Evolutionary conservation across 345 rosid genomes (phyloP).

Genomic region (Salix brachista): DNA sequence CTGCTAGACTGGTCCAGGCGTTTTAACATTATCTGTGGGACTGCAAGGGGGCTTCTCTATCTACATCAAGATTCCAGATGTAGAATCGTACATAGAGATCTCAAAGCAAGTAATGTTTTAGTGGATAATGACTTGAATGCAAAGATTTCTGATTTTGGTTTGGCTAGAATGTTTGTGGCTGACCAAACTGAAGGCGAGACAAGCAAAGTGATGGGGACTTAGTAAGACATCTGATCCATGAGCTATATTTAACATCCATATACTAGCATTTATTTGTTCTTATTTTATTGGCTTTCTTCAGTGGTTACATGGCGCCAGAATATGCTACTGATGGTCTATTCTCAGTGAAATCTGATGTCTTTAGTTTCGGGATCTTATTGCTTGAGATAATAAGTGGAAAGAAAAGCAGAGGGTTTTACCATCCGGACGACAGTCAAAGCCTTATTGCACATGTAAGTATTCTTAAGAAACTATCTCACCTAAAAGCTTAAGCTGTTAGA

Average conservation of each 20-base stretch:
- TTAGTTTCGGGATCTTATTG: slow-evolving; percentile 5
- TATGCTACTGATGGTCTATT: slow-evolving; percentile 12
- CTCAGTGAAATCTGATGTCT: slow-evolving; percentile 17
- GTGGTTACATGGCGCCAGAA: slow-evolving; percentile 19
- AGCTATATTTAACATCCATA: too few species aligned
- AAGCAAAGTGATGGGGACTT: slow-evolving; percentile 15
- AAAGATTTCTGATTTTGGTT: slow-evolving; percentile 22
- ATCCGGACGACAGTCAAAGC: background rate
- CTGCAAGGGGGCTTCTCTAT: slow-evolving; percentile 20
- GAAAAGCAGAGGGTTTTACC: slow-evolving; percentile 5
- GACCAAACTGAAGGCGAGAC: slow-evolving; percentile 23
- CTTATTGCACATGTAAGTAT: slow-evolving; percentile 2
- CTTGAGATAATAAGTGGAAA: slow-evolving; percentile 9
- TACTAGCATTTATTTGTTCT: background rate
- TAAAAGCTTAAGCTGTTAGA: too few species aligned
- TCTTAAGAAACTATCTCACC: background rate
- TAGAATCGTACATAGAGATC: slow-evolving; percentile 20
- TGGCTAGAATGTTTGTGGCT: slow-evolving; percentile 16
- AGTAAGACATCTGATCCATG: background rate
- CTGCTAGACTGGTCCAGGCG: slow-evolving; percentile 11
- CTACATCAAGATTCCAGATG: slow-evolving; percentile 21
- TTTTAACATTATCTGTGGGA: slow-evolving; percentile 12
- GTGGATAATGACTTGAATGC: slow-evolving; percentile 21
- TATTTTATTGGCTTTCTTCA: background rate
- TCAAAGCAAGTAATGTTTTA: slow-evolving; percentile 21